phyloP scores from a whole-genome alignment of 805 yeast species.

The Metschnikowia peoriensis region DNA sequence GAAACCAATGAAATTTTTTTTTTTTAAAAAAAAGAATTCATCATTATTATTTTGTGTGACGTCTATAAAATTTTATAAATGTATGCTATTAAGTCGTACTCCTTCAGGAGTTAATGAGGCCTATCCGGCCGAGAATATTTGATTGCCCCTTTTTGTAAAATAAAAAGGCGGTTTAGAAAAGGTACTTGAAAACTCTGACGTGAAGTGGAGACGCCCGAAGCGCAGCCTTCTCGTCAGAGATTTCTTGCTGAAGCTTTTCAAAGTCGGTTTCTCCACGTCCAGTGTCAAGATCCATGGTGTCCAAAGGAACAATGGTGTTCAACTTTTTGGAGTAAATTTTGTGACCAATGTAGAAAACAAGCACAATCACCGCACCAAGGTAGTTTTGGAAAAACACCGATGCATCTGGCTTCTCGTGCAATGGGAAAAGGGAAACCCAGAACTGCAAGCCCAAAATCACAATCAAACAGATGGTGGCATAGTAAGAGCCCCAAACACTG shows the following conservation, averaged over 20 bases:
- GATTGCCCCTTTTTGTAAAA: too few species aligned
- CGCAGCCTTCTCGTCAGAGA: conserved; percentile 20
- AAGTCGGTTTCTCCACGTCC: conserved; percentile 26
- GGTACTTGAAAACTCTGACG: conserved; percentile 17
- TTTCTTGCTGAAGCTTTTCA: conserved; percentile 22
- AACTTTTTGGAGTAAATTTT: conserved; percentile 22
- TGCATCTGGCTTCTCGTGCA: conserved; percentile 23
- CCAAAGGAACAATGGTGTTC: conserved; percentile 21
- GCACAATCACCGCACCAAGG: conserved; percentile 25
- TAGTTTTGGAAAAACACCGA: conserved; percentile 25
- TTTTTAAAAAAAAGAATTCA: background rate
- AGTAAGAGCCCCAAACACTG: conserved; percentile 34
- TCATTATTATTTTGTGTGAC: background rate
- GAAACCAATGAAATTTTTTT: background rate
- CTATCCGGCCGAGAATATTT: background rate
- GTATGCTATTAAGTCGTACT: background rate
- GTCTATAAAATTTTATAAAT: conserved; percentile 1
- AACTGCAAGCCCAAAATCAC: conserved; percentile 26
- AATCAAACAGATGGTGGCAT: conserved; percentile 23
- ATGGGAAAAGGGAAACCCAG: conserved; percentile 28
- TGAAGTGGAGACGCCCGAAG: conserved; percentile 16
- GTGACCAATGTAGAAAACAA: conserved; percentile 24
- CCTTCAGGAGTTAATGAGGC: background rate
- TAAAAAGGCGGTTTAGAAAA: conserved; percentile 6
- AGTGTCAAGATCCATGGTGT: conserved; percentile 25